Evolutionary conservation across 306 rosid species (phyloP).

Genomic region (Arachis stenosperma): DNA sequence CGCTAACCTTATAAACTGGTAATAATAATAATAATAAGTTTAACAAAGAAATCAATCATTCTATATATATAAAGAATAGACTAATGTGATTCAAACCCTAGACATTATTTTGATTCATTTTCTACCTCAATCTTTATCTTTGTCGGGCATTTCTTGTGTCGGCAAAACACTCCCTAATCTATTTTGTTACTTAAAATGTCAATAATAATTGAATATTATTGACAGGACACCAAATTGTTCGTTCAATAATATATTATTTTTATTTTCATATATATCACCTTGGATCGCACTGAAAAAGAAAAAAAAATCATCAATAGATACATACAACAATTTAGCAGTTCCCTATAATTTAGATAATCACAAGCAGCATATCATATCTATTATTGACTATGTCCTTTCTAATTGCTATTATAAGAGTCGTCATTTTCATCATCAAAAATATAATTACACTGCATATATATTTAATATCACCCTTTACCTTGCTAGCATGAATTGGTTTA

Average conservation of each 20-base stretch:
- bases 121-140: not conserved
- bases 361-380: no score
- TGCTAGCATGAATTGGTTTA: no score
- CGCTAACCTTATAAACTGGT: no score
- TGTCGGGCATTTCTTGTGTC: constrained; percentile 41
- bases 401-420: no score
- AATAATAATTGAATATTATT: constrained; percentile 7
- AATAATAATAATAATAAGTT: not conserved
- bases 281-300: not conserved
- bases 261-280: not conserved
- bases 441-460: no score
- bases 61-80: constrained; percentile 20
- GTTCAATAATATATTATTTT: no score
- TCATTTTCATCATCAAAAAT: no score
- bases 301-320: not conserved
- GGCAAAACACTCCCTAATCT: constrained; percentile 34
- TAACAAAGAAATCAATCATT: constrained; percentile 30
- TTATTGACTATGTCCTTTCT: no score
- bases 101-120: not conserved
- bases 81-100: not conserved
- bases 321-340: not conserved
- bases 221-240: no score
- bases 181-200: constrained; percentile 1
- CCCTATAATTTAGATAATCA: no score
- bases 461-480: no score